Base-by-base conservation (phyloP, 2,329 filamentous ascomycete species). In the Dothistroma pini region DNA sequence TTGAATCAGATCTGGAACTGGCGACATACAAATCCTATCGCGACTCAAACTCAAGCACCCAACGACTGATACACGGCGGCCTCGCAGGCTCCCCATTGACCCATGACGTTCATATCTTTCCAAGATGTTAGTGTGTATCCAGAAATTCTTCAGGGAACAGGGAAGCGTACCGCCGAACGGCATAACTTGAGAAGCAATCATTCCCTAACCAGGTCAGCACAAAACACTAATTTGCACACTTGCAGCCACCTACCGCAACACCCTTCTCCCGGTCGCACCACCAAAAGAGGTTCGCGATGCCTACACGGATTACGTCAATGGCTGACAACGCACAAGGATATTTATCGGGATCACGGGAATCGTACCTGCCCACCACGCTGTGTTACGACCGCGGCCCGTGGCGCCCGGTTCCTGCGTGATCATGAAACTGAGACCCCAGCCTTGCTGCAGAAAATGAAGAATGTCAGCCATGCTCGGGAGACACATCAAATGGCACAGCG, bases 351-450 rank as follows among this genome's bases (percentile, higher is more conserved):
- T 29, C 48, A 29, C 6, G 22, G 48, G 22, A 25, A 3, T 29
- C 22, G 22, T 14, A 25, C 29, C 31, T 35, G 25, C 51, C n/a
- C 73, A 76, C 66, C 70, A 73, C 8, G 68, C 74, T 3, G 73
- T 74, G 57, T 72, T 72, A 25, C 61, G 61, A 10, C 71, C 72
- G 35, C 74, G 66, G 7, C 74, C 74, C 1, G 74, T 76, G n/a
- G 66, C 62, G 12, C 73, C 72, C 16, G 72, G 66, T 53, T 74
- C 72, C 22, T 69, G 65, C 5, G 71, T 75, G 44, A 75, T 60
- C 64, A 74, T 70, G 63, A 75, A 74, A 8, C 66, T 69, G 21
- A 89, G 74, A 0, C 86, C 85, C 85, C 85, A 89, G 11, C 87
- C 87, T 68, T 89, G 86, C 41, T 44, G 16, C 16, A 19, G 16